Evolutionary conservation across 192 early-diverging fungal genomes (phyloP), one percentile per base, ranked within the genome.

Genomic region (Coemansia sp.): DNA sequence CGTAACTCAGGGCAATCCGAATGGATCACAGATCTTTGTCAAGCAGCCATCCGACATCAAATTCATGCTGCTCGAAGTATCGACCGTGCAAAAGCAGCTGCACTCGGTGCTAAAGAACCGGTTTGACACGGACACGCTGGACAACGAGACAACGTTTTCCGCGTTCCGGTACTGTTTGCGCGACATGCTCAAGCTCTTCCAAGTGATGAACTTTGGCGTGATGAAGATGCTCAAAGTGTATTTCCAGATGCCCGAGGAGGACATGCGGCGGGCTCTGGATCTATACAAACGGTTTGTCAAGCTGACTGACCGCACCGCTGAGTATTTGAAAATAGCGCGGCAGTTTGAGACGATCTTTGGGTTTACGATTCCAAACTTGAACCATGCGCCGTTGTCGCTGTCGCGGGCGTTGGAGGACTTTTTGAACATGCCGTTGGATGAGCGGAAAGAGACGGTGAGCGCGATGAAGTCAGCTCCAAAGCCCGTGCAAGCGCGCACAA

Each of bases 211-310:
- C 50, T 68, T 67, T 49, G 83, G 83, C 57, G 80, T 84, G 43
- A 84, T 84, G 67, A 84, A 82, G 59, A 82, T 84, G 75, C 83
- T 84, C 67, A 82, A 81, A 63, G 71, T 69, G n/a, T 84, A 84
- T 39, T 84, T 84, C 70, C 74, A 76, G 21, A 74, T 84, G 67
- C 53, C 41, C 2, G 67, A 81, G 21, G 75, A 71, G 16, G 82
- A 84, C 27, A 84, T 84, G 82, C 67, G 72, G 37, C 70, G 82
- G 19, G 68, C 74, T 0, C 64, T 84, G 47, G 82, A 84, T 65
- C 65, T 84, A 23, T 84, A 84, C 39, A 84, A 84, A 62, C 70
- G 82, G 4, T 84, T 84, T 70, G 75, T 80, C 57, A 84, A 77
- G 66, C 68, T 84, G 12, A 80, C 82, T 0, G 82, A 84, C 50